Evolutionary conservation across 2,329 filamentous ascomycete species (phyloP).

Genomic region (Domatiomyces globalis): DNA sequence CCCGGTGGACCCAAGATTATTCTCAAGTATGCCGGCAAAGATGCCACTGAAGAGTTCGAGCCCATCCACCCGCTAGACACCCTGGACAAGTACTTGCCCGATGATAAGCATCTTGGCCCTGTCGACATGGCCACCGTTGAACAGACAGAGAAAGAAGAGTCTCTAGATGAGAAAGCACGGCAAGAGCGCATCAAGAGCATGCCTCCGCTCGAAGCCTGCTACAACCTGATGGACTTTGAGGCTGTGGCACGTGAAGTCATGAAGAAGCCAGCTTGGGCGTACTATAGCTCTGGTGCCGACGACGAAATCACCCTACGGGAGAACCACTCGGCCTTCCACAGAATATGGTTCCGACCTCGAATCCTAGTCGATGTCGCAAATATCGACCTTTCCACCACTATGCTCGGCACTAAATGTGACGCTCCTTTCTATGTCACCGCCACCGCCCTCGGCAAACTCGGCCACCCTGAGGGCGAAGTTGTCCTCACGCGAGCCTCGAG

Average conservation of each 20-base stretch:
- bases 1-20: slow-evolving; percentile 87
- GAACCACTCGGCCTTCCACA: slow-evolving; percentile 91
- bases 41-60: slow-evolving; percentile 83
- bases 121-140: slow-evolving; percentile 61
- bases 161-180: slow-evolving; percentile 59
- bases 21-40: slow-evolving; percentile 89
- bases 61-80: slow-evolving; percentile 84
- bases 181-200: slow-evolving; percentile 60
- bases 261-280: slow-evolving; percentile 95
- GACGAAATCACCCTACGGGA: slow-evolving; percentile 91
- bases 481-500: slow-evolving; percentile 70
- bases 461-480: slow-evolving; percentile 80
- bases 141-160: slow-evolving; percentile 37
- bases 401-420: slow-evolving; percentile 73
- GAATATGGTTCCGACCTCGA: slow-evolving; percentile 89
- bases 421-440: slow-evolving; percentile 95
- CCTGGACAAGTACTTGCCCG: slow-evolving; percentile 64
- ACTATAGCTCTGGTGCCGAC: slow-evolving; percentile 88
- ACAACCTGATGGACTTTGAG: slow-evolving; percentile 93
- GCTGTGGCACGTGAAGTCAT: slow-evolving; percentile 76
- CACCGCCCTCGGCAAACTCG: slow-evolving; percentile 87
- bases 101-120: slow-evolving; percentile 72
- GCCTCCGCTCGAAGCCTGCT: slow-evolving; percentile 74
- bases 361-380: slow-evolving; percentile 80
- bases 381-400: slow-evolving; percentile 75